Conservation (phyloP, 495 filamentous ascomycete species). For the Pyronema omphalodes region DNA sequence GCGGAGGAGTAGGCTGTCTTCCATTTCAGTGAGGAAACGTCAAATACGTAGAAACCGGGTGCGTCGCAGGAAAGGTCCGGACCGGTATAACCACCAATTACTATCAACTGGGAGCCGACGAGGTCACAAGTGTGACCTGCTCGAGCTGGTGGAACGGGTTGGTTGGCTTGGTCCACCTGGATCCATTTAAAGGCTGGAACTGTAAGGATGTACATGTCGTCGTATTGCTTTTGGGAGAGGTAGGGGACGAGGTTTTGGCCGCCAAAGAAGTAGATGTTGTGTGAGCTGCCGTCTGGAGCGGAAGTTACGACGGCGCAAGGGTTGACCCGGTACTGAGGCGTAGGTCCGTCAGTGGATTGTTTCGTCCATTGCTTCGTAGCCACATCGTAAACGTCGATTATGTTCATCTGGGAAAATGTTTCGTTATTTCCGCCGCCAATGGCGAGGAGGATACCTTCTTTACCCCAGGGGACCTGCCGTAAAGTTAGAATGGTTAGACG, state of each 20-base stretch:
- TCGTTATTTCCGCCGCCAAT: constrained; percentile 47
- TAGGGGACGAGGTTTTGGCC: constrained; percentile 51
- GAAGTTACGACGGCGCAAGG: constrained; percentile 53
- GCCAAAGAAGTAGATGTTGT: constrained; percentile 60
- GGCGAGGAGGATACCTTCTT: constrained; percentile 47
- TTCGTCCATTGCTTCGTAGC: constrained; percentile 61
- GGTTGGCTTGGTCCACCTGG: constrained; percentile 33
- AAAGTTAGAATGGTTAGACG: not conserved
- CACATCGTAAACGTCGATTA: constrained; percentile 61
- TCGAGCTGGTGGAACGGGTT: constrained; percentile 40
- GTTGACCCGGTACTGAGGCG: constrained; percentile 49
- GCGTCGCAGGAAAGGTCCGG: constrained; percentile 42
- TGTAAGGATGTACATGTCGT: constrained; percentile 62
- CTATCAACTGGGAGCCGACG: constrained; percentile 51
- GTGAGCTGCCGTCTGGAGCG: constrained; percentile 49
- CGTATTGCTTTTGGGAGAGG: constrained; percentile 42
- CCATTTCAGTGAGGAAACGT: constrained; percentile 43
- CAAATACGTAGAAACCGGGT: constrained; percentile 53
- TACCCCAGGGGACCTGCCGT: constrained; percentile 46
- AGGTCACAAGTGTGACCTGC: constrained; percentile 53
- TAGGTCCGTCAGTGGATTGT: constrained; percentile 44
- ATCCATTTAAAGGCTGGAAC: constrained; percentile 61
- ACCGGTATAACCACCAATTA: constrained; percentile 53
- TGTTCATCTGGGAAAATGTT: constrained; percentile 45
- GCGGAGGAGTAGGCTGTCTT: constrained; percentile 38